Base-by-base conservation (phyloP, 2,329 filamentous ascomycete genomes). In the Zymoseptoria tritici region DNA sequence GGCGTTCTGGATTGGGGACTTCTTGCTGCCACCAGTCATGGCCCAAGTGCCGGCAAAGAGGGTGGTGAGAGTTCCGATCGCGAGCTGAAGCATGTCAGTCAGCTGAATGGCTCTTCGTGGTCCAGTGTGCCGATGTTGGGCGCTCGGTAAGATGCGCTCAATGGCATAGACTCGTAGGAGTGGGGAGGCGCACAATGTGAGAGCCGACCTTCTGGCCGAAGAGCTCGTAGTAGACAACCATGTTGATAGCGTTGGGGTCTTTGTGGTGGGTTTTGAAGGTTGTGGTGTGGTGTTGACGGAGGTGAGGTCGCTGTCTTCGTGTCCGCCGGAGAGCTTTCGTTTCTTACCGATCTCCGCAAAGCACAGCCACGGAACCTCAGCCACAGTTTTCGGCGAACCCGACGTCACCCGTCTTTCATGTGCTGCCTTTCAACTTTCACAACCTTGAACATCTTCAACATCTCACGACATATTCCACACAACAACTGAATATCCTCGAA, bases 31-130 rank as follows among this genome's bases (percentile, higher is more conserved):
- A 66, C 76, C 75, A 54, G 76, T 75, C 64, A 79, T 72, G 62
- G 69, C 77, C 65, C 75, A 73, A 62, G 78, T 77, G 61, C 75
- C 73, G 60, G 61, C 76, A 70, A 81, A 81, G 20, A 80, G 72
- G 21, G 76, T 74, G 64, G 76, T 76, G 60, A 85, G 78, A 59
- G 81, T 81, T 61, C 78, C 80, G 71, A 87, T 86, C 63, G 85
- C 77, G 71, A 87, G 83, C 85, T 87, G 51, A 42, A 31, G 36
- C 4, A 46, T 4, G 7, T 4, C 6, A n/a, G 36, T 46, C 16
- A 46, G 36, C 13, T 46, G 1, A 7, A 2, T 3, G 36, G 36
- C 13, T 46, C 36, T 46, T 46, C 36, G 4, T n/a, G 16, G 36
- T 46, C 5, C 4, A 16, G 13, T n/a, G 7, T 46, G 13, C 36